Percentiles rank a stretch among this genome's conserved stretches.
These are phyloP conservation scores for Pisolithus sp. DNA, from an alignment of 768 basidiomycete genomes.

Conservation along the genomic window DNA sequence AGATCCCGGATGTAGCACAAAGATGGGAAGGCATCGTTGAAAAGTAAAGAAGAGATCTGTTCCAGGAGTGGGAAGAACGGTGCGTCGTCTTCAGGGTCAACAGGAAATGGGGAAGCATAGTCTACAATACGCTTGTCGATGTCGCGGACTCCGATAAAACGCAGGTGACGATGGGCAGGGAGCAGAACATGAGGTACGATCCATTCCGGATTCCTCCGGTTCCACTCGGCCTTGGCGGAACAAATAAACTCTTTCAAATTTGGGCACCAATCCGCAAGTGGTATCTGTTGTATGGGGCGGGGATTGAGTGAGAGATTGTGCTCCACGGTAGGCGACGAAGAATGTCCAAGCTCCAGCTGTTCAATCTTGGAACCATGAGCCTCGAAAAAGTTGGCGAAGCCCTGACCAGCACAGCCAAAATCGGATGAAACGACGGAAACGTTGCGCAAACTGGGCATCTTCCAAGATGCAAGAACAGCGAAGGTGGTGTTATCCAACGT, in stretches of 20 bases:
- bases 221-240: constrained; percentile 74
- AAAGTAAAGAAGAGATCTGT: constrained; percentile 32
- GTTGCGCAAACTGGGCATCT: constrained; percentile 55
- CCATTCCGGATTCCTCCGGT: constrained; percentile 75
- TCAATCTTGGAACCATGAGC: constrained; percentile 55
- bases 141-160: constrained; percentile 67
- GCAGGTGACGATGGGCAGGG: constrained; percentile 52
- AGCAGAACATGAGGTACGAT: constrained; percentile 71
- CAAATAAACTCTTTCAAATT: constrained; percentile 66
- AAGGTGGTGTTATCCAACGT: constrained; percentile 70
- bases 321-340: constrained; percentile 58
- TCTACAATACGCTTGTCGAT: constrained; percentile 57
- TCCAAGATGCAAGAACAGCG: constrained; percentile 57
- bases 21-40: constrained; percentile 53
- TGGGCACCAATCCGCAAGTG: constrained; percentile 64
- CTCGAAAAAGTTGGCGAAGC: constrained; percentile 60
- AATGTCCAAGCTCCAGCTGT: constrained; percentile 71
- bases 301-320: constrained; percentile 54
- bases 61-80: constrained; percentile 61
- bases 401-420: constrained; percentile 60
- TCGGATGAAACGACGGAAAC: constrained; percentile 67
- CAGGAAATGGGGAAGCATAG: constrained; percentile 30
- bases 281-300: constrained; percentile 32
- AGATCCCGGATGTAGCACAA: constrained; percentile 60
- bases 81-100: constrained; percentile 33